Conservation (phyloP, 495 filamentous ascomycete genomes). For the Haplographium delicatum region DNA sequence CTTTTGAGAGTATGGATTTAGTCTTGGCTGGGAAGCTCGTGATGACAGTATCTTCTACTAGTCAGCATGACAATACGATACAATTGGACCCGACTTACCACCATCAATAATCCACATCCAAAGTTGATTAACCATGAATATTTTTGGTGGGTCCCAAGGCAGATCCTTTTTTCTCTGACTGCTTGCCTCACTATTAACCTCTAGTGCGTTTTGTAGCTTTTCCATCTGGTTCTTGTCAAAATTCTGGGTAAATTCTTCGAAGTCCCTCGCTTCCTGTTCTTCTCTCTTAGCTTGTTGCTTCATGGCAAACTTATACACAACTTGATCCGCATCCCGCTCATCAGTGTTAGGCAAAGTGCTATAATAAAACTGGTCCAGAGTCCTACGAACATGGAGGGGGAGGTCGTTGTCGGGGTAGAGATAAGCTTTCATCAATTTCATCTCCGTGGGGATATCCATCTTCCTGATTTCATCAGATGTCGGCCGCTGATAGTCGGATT, state of each 20-base stretch:
- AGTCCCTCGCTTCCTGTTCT: neutral
- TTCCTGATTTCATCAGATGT: neutral
- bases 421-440: neutral
- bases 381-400: neutral
- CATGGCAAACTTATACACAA: neutral
- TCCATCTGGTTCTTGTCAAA: no score
- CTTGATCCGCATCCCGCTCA: neutral
- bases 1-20: neutral
- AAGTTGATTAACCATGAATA: neutral
- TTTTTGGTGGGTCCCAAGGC: neutral
- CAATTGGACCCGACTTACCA: neutral
- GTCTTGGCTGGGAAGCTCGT: neutral
- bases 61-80: neutral
- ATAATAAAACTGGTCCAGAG: neutral
- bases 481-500: neutral
- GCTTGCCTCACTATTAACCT: no score
- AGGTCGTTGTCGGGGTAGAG: neutral
- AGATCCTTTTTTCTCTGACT: no score
- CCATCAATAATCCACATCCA: neutral
- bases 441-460: neutral
- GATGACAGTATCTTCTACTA: neutral
- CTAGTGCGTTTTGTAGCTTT: no score
- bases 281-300: neutral
- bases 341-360: neutral
- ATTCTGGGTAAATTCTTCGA: no score